Conservation (phyloP, 140 eudicot species). For the Stevia rebaudiana region DNA sequence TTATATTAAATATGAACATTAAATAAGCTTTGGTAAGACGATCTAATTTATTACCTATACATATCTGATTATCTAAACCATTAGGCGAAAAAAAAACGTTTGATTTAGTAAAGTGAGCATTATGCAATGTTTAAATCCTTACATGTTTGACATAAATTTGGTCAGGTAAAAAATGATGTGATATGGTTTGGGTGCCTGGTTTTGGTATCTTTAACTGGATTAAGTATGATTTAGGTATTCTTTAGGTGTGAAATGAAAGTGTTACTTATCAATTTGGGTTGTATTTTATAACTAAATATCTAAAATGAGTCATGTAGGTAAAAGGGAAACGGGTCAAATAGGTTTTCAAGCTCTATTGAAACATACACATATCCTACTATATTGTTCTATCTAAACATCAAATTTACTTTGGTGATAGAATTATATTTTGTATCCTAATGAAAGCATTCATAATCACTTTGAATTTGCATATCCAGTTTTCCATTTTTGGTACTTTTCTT, state of each 20-base stretch:
- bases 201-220: neutral
- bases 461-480: neutral
- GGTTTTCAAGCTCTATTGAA: neutral
- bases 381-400: neutral
- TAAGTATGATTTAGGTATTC: neutral
- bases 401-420: neutral
- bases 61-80: too few relatives aligned
- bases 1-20: slow-evolving; percentile 60
- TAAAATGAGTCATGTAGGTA: neutral
- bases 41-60: too few relatives aligned
- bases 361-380: neutral
- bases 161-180: too few relatives aligned
- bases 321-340: neutral
- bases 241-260: neutral
- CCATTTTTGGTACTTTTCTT: neutral
- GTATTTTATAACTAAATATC: neutral
- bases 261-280: neutral
- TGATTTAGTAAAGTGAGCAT: too few relatives aligned
- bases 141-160: too few relatives aligned
- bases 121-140: too few relatives aligned
- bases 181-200: too few relatives aligned
- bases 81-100: too few relatives aligned
- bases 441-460: neutral
- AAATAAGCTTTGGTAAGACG: too few relatives aligned
- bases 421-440: neutral